These are phyloP conservation scores for Debaryomyces maramus DNA, from an alignment of 805 yeast genomes.

Conservation along the genomic window DNA sequence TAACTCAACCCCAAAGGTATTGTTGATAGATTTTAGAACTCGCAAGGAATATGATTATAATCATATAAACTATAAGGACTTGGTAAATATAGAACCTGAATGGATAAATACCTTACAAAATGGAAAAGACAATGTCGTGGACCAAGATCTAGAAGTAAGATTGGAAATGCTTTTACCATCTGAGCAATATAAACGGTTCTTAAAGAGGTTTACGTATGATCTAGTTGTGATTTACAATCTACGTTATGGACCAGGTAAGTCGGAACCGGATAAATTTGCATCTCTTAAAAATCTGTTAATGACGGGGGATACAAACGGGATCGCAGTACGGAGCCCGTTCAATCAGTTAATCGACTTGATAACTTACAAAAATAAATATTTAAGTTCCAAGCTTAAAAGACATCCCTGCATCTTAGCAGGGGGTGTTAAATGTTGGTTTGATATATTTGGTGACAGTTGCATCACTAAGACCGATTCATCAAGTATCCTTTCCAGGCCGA, in stretches of 20 bases:
- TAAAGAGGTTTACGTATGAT: slow-evolving; percentile 54
- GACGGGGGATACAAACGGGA: slow-evolving; percentile 34
- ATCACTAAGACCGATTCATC: slow-evolving; percentile 15
- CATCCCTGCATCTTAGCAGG: slow-evolving; percentile 38
- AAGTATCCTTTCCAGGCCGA: slow-evolving; percentile 16
- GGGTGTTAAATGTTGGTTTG: slow-evolving; percentile 37
- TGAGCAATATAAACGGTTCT: slow-evolving; percentile 55
- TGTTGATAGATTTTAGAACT: slow-evolving; percentile 74
- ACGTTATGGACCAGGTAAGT: slow-evolving; percentile 30
- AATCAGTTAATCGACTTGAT: slow-evolving; percentile 41
- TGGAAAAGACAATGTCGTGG: slow-evolving; percentile 45
- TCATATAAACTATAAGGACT: slow-evolving; percentile 60
- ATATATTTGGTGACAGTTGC: slow-evolving; percentile 27
- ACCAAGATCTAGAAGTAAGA: slow-evolving; percentile 64
- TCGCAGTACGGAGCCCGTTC: slow-evolving; percentile 58
- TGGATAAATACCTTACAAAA: slow-evolving; percentile 16
- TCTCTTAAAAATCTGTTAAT: slow-evolving; percentile 38
- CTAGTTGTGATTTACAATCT: slow-evolving; percentile 66
- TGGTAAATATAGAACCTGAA: slow-evolving; percentile 75
- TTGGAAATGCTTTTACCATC: slow-evolving; percentile 58
- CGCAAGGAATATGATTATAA: slow-evolving; percentile 56
- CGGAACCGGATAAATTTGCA: slow-evolving; percentile 29
- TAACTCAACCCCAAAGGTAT: slow-evolving; percentile 21
- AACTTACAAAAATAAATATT: slow-evolving; percentile 29
- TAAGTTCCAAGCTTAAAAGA: slow-evolving; percentile 32